Evolutionary conservation across 306 rosid species (phyloP).

Genomic region (Malus asiatica): DNA sequence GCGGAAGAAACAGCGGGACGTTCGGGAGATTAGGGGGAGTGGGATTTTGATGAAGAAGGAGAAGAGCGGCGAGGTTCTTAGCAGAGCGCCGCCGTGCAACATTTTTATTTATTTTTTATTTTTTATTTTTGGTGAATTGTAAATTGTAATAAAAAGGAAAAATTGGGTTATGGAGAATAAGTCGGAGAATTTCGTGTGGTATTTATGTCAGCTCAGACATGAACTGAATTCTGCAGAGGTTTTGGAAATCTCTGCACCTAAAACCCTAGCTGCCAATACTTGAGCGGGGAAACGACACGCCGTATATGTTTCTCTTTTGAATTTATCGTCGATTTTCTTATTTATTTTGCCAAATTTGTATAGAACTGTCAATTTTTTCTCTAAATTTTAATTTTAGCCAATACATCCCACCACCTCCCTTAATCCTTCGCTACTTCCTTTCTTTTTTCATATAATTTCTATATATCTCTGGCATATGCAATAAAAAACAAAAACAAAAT

Average conservation of each 20-base stretch:
- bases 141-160: neutral
- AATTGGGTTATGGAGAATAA: neutral
- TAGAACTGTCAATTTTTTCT: too few relatives aligned
- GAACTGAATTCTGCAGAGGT: neutral
- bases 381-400: too few relatives aligned
- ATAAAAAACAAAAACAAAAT: neutral
- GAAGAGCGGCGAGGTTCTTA: constrained; percentile 39
- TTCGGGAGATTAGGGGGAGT: constrained; percentile 18
- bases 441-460: too few relatives aligned
- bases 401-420: too few relatives aligned
- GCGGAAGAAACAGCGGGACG: constrained; percentile 10
- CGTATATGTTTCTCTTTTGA: neutral
- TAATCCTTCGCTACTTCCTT: too few relatives aligned
- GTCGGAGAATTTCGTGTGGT: neutral
- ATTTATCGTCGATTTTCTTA: too few relatives aligned
- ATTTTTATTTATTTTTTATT: too few relatives aligned
- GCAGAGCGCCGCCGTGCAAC: constrained; percentile 11
- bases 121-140: neutral
- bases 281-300: neutral
- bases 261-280: neutral
- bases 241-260: neutral
- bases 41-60: constrained; percentile 34
- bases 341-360: too few relatives aligned
- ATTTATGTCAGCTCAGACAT: neutral
- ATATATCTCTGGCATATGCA: too few relatives aligned